Evolutionary conservation across 1,284 basidiomycete genomes (phyloP), one percentile per base, ranked within the genome.

Genomic region (Somion occarium): DNA sequence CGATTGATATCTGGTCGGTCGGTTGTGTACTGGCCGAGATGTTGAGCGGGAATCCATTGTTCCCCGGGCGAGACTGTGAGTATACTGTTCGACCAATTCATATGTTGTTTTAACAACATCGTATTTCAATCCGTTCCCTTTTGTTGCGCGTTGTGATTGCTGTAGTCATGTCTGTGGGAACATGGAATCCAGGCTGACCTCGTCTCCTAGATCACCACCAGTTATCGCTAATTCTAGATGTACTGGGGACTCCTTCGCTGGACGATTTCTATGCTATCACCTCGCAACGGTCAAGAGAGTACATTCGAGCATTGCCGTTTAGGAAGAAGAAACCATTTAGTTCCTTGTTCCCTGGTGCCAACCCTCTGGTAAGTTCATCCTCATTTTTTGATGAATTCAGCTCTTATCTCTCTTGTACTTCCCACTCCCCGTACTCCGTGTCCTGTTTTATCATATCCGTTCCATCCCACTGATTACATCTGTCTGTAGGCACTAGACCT

Each of bases 1-100:
- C 93, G 0, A 95, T 95, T 65, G 92, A 96, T 62, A 83, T 95
- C 60, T 97, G 93, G 93, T 88, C 85, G 54, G 91, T 96, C 2
- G 93, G 93, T 1, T 96, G 93, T 66, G 92, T 97, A 5, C 74
- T 96, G 13, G 93, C 93, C 0, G 93, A 96, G 69, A 95, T 97
- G 93, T 75, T 96, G 18, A 89, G 83, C 54, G 91, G 93, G 39
- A 87, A 88, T 62, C 91, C 94, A 0, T 73, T 97, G 47, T 97
- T 97, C 70, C 93, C 93, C 1, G 93, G 93, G 18, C 75, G 88
- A 63, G 89, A 91, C 64, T 89, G 30, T 34, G 15, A 34, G 30
- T 34, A 34, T 34, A 34, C 15, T 34, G 30, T 34, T 34, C 7
- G 30, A 34, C 30, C 30, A 7, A 34, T 7, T 7, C 7, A 7